A percentile compares a stretch with the other conserved stretches of the same genome.
Evolutionary conservation across 257 asterid genomes (phyloP).

Genomic region (Plectranthus barbatus): DNA sequence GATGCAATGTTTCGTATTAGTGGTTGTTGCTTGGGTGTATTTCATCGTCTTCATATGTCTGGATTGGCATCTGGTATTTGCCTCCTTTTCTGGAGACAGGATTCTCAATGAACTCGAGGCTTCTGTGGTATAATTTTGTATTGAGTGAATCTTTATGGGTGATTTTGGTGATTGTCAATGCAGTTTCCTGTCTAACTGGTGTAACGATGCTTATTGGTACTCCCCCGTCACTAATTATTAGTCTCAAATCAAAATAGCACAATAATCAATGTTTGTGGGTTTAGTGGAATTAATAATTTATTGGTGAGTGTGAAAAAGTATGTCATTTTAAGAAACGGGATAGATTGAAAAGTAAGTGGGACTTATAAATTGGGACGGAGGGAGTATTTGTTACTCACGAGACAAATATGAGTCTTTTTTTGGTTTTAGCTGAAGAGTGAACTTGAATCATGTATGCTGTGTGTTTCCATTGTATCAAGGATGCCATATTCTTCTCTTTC

Average conservation of each 20-base stretch:
- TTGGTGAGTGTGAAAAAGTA: no score
- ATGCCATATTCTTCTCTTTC: not conserved
- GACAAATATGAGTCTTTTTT: not conserved
- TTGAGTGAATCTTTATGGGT: not conserved
- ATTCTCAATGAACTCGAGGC: no score
- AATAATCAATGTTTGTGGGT: no score
- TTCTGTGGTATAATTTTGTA: no score
- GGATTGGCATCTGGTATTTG: not conserved
- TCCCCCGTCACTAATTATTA: no score
- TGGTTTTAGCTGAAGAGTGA: not conserved
- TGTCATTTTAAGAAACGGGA: no score
- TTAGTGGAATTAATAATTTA: no score
- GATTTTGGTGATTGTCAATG: not conserved
- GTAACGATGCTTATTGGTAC: no score
- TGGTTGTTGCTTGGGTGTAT: not conserved
- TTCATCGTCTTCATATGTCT: not conserved
- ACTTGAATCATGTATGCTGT: not conserved
- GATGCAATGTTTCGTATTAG: not conserved
- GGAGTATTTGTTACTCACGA: not conserved
- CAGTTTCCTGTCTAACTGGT: no score
- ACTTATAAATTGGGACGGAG: no score
- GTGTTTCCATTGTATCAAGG: not conserved
- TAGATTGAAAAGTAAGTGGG: no score
- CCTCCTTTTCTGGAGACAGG: not conserved
- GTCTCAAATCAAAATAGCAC: no score